phyloP scores from a whole-genome alignment of 805 yeast species.

The Kuraishia ogatae region DNA sequence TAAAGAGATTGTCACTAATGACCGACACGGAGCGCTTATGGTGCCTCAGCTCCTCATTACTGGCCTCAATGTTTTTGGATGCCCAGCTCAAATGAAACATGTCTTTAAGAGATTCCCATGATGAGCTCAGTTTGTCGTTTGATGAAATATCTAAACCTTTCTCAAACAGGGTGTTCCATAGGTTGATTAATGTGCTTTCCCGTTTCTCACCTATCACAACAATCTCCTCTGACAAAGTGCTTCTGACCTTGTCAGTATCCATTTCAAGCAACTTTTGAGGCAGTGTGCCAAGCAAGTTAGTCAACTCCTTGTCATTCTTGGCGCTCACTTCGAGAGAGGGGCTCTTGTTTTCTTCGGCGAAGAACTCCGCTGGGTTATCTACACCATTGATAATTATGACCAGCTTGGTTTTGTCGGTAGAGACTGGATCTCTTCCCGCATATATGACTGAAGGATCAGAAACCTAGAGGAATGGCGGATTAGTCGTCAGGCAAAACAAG shows the following conservation, averaged over 20 bases:
- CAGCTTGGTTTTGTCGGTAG: constrained; percentile 19
- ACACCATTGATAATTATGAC: constrained; percentile 34
- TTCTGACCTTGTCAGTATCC: constrained; percentile 9
- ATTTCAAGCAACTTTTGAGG: constrained; percentile 14
- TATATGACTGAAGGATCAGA: neutral
- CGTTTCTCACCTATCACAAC: constrained; percentile 11
- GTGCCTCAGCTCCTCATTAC: constrained; percentile 5
- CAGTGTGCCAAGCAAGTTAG: constrained; percentile 14
- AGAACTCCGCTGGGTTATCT: constrained; percentile 23
- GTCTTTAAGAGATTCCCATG: constrained; percentile 27
- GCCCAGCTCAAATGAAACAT: constrained; percentile 8
- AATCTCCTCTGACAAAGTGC: constrained; percentile 18
- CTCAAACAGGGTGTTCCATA: constrained; percentile 19
- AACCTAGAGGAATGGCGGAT: neutral
- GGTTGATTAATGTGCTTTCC: constrained; percentile 3
- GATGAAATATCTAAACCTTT: constrained; percentile 12
- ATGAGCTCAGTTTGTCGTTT: constrained; percentile 22
- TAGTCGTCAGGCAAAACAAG: neutral
- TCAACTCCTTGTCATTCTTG: constrained; percentile 7
- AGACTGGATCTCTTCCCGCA: neutral
- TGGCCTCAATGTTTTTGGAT: constrained; percentile 3
- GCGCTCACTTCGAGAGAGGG: constrained; percentile 15
- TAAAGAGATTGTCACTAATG: constrained; percentile 37
- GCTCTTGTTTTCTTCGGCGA: constrained; percentile 8
- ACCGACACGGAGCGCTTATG: constrained; percentile 19